phyloP scores from a whole-genome alignment of 441 rosid genomes.

The Metrosideros polymorpha region DNA sequence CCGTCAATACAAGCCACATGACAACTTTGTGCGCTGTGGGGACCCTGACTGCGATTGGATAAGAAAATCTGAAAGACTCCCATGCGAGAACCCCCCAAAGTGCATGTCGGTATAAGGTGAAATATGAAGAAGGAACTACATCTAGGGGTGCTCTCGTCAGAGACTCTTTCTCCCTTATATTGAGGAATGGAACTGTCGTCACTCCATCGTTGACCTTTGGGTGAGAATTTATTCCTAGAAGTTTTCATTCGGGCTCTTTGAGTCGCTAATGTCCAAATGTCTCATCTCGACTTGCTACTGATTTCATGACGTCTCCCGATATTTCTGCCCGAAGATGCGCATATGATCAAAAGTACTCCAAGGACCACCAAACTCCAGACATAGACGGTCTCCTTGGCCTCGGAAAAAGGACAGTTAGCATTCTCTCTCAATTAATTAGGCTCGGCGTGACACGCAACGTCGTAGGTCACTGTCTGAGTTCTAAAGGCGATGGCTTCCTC shows the following conservation, averaged over 20 bases:
- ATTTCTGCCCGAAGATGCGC: conserved; percentile 33
- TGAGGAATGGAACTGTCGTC: conserved; percentile 37
- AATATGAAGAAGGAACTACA: conserved; percentile 42
- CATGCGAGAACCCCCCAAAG: conserved; percentile 27
- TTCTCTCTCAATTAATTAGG: too few species aligned
- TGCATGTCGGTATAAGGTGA: conserved; percentile 43
- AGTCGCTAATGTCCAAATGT: background rate
- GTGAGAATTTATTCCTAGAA: conserved; percentile 19
- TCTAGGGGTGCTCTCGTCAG: conserved; percentile 37
- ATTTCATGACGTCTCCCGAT: background rate
- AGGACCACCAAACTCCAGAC: too few species aligned
- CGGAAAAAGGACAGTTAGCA: too few species aligned
- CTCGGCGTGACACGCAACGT: too few species aligned
- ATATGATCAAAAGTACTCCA: conserved; percentile 22
- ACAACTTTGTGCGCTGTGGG: conserved; percentile 25
- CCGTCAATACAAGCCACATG: conserved; percentile 31
- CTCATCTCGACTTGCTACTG: background rate
- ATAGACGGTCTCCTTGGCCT: too few species aligned
- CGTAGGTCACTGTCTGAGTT: conserved; percentile 46
- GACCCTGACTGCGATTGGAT: too few species aligned
- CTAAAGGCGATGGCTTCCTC: conserved; percentile 44
- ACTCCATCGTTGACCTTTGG: conserved; percentile 50
- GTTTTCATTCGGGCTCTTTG: background rate
- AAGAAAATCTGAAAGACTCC: too few species aligned
- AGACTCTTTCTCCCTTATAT: conserved; percentile 30